phyloP scores from a whole-genome alignment of 2,329 filamentous ascomycete species.

The Microcyclospora pomicola region DNA sequence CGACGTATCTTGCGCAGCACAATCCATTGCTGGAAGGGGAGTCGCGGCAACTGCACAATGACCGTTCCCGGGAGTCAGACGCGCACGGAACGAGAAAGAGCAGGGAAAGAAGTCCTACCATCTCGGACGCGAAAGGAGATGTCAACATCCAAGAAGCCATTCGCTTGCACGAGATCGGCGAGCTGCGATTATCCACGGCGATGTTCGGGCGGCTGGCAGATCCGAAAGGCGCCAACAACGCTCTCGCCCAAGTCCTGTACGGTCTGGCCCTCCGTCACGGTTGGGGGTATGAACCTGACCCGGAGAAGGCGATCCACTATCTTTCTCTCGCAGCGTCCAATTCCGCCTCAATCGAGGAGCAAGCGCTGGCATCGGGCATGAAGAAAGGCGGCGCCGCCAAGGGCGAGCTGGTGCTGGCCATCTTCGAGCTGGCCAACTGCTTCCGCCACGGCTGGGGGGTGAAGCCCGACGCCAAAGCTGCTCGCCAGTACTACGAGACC shows the following conservation, averaged over 20 bases:
- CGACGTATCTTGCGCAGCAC: constrained; percentile 65
- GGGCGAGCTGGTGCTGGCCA: constrained; percentile 88
- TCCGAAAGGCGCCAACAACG: constrained; percentile 73
- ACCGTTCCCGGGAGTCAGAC: neutral
- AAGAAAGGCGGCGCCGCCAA: constrained; percentile 91
- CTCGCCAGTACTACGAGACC: constrained; percentile 87
- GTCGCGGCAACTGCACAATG: constrained; percentile 3
- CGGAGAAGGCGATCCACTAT: constrained; percentile 62
- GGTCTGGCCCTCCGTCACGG: constrained; percentile 87
- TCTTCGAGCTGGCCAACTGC: constrained; percentile 85
- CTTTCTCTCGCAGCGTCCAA: constrained; percentile 82
- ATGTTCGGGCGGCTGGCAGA: constrained; percentile 79
- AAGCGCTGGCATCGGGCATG: constrained; percentile 73
- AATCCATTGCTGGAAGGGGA: constrained; percentile 28
- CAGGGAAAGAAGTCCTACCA: constrained; percentile 22
- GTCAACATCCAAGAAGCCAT: constrained; percentile 89
- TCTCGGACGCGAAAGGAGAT: constrained; percentile 27
- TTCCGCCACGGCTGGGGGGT: constrained; percentile 95
- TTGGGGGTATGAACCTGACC: constrained; percentile 72
- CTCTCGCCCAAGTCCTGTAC: constrained; percentile 88
- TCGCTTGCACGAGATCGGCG: constrained; percentile 71
- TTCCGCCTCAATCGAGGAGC: constrained; percentile 70
- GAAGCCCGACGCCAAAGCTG: constrained; percentile 69
- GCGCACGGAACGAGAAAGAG: neutral
- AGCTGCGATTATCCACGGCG: constrained; percentile 63